A percentile compares a stretch with the other conserved stretches of the same genome.
These are phyloP conservation scores for Claviceps sp. DNA, from an alignment of 2,329 filamentous ascomycete species.

Conservation along the genomic window DNA sequence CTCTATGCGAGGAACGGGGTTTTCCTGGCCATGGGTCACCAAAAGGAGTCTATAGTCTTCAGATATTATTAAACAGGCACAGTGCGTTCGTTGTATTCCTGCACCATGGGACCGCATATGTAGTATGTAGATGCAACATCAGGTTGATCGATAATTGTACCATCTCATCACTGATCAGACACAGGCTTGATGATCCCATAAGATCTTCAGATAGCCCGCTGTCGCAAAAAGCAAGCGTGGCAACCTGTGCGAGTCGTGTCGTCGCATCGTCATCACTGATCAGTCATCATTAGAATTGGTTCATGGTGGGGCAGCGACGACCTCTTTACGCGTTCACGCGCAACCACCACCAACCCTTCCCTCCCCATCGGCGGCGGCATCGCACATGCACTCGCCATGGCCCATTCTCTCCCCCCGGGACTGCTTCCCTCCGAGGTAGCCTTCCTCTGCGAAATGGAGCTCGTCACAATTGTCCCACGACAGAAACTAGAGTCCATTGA, in stretches of 20 bases:
- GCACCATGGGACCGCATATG: no score
- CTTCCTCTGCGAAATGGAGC: slow-evolving; percentile 95
- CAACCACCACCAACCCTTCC: not conserved
- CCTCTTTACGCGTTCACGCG: no score
- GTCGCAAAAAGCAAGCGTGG: no score
- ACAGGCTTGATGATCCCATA: not conserved
- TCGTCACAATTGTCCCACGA: slow-evolving; percentile 82
- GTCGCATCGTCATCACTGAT: no score
- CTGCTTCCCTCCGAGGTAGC: slow-evolving; percentile 79
- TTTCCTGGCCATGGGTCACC: not conserved
- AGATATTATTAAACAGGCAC: no score
- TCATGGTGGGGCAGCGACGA: no score
- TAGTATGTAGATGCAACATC: not conserved
- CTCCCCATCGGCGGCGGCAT: not conserved
- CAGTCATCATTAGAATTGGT: no score
- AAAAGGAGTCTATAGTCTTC: no score
- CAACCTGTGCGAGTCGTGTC: no score
- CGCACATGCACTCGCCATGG: slow-evolving; percentile 23
- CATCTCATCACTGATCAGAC: no score
- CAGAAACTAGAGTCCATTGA: slow-evolving; percentile 78
- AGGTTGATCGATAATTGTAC: not conserved
- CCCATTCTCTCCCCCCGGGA: slow-evolving; percentile 34
- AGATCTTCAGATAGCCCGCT: no score
- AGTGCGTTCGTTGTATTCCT: no score
- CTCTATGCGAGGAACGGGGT: not conserved